phyloP scores from a whole-genome alignment of 148 eudicot species.

The Camellia lanceoleosa region DNA sequence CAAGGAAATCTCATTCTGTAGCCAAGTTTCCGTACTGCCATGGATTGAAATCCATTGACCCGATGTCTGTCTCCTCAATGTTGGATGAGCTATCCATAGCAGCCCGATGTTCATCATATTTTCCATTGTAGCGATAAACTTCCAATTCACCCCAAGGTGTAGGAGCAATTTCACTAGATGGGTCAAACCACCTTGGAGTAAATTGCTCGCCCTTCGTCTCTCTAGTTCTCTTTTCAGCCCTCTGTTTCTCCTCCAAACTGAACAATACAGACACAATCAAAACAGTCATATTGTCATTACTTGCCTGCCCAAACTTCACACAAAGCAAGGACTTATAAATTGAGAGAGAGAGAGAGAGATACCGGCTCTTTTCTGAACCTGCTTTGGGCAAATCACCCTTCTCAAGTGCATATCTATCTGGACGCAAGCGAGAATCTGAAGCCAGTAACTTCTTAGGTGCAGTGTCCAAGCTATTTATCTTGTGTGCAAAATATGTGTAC shows the following conservation, averaged over 20 bases:
- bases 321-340: neutral
- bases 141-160: constrained; percentile 91
- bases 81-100: constrained; percentile 37
- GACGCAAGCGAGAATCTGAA: constrained; percentile 87
- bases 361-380: constrained; percentile 87
- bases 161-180: constrained; percentile 46
- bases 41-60: constrained; percentile 61
- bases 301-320: neutral
- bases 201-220: constrained; percentile 60
- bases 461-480: constrained; percentile 75
- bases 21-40: constrained; percentile 64
- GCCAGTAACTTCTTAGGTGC: constrained; percentile 77
- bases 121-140: constrained; percentile 68
- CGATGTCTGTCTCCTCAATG: constrained; percentile 37
- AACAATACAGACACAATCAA: neutral
- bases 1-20: constrained; percentile 18
- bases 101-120: constrained; percentile 49
- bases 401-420: constrained; percentile 88
- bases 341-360: constrained; percentile 14
- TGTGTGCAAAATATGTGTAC: constrained; percentile 79
- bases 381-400: constrained; percentile 76
- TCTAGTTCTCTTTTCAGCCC: constrained; percentile 67
- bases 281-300: neutral
- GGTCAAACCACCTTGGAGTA: constrained; percentile 63
- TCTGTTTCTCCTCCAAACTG: constrained; percentile 78